Conservation (phyloP, 2,329 filamentous ascomycete genomes). For the Alternaria dauci region DNA sequence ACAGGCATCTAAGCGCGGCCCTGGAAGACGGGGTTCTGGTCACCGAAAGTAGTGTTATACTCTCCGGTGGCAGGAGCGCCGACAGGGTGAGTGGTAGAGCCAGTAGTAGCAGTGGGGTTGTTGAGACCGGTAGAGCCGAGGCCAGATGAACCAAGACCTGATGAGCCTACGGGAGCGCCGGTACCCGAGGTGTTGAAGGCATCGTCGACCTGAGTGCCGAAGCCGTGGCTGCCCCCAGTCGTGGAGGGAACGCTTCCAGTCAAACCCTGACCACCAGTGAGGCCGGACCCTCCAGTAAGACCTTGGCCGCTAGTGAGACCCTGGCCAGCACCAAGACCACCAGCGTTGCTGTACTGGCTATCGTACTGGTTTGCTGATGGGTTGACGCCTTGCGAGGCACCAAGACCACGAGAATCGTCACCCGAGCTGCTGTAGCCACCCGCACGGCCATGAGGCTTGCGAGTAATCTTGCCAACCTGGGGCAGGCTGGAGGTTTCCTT, state of each 20-base stretch:
- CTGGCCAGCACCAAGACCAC: constrained; percentile 19
- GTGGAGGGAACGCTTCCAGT: constrained; percentile 16
- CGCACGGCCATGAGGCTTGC: constrained; percentile 65
- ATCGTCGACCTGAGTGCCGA: constrained; percentile 57
- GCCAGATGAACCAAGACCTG: constrained; percentile 14
- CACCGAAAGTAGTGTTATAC: constrained; percentile 53
- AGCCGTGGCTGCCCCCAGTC: constrained; percentile 34
- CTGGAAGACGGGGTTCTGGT: constrained; percentile 55
- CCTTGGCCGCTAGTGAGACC: constrained; percentile 18
- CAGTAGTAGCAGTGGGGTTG: constrained; percentile 14
- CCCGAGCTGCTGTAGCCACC: constrained; percentile 39
- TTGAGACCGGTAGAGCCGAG: constrained; percentile 13
- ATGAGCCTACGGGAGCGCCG: constrained; percentile 14
- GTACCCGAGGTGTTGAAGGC: constrained; percentile 48
- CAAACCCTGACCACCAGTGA: constrained; percentile 19
- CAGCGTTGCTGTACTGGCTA: constrained; percentile 24
- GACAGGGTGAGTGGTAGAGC: constrained; percentile 22
- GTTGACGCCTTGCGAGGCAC: constrained; percentile 25
- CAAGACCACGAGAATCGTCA: constrained; percentile 29
- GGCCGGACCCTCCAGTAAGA: constrained; percentile 12
- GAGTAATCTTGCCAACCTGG: constrained; percentile 59
- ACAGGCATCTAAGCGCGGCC: constrained; percentile 40
- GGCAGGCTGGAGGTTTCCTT: constrained; percentile 77
- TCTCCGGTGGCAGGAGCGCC: constrained; percentile 16
- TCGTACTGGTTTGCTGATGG: constrained; percentile 23